A percentile compares a stretch with the other conserved stretches of the same genome.
Evolutionary conservation across 192 early-diverging fungal genomes (phyloP).

Genomic region (Phlyctochytrium arcticum): DNA sequence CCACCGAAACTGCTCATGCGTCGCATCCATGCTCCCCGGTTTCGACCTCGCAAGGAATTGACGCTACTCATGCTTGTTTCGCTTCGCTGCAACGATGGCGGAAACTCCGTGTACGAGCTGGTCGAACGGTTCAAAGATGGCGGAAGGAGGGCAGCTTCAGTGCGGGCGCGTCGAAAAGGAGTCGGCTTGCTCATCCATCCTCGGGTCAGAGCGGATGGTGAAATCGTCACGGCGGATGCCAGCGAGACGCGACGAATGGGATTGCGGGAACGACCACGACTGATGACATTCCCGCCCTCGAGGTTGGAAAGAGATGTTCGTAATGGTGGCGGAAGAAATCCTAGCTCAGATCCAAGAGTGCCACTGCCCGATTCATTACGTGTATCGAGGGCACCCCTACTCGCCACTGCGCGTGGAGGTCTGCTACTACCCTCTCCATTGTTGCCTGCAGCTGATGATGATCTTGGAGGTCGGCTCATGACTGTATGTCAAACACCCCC

Average conservation of each 20-base stretch:
- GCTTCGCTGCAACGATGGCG: background rate
- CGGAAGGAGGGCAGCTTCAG: background rate
- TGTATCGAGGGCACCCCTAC: too few species aligned
- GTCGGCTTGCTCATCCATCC: too few species aligned
- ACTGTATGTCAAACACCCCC: too few species aligned
- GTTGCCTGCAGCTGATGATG: too few species aligned
- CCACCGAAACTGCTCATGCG: conserved; percentile 40
- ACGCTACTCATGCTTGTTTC: conserved; percentile 2
- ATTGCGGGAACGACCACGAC: background rate
- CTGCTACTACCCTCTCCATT: too few species aligned
- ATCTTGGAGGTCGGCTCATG: too few species aligned
- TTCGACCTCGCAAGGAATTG: background rate
- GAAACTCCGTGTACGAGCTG: background rate
- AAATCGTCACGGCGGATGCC: background rate
- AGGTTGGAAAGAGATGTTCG: too few species aligned
- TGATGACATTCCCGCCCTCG: too few species aligned
- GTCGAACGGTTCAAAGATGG: background rate
- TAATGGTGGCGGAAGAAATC: too few species aligned
- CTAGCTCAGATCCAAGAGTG: too few species aligned
- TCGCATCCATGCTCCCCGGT: conserved; percentile 19
- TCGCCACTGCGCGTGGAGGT: too few species aligned
- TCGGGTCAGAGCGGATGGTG: background rate
- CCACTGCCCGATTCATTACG: too few species aligned
- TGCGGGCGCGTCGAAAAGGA: conserved; percentile 16
- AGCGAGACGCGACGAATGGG: background rate